Base-by-base conservation (phyloP, 345 rosid species). In the Cardamine chenopodiifolia region DNA sequence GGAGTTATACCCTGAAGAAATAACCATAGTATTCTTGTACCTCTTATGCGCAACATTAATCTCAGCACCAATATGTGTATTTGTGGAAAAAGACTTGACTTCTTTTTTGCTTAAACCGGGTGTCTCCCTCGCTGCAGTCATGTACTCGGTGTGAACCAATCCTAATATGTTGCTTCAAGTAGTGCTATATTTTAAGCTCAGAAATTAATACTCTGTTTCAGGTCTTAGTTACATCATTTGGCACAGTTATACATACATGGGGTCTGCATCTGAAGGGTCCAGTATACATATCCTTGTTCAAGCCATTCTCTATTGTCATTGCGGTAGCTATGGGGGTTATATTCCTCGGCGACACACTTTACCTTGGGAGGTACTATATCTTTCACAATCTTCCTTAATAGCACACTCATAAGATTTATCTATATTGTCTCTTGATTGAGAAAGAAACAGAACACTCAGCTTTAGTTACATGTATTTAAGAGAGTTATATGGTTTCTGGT, bases 181-280 rank as follows among this genome's bases (percentile, higher is more conserved):
- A 42, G 9, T 12, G 42, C 26, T 20, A 32, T 20, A 1, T 28
- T 42, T 11, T 14, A 56, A 34, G 29, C 34, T 57, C 28, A 44
- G 40, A 26, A 23, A 44, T 23, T 20, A 59, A 69, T 15, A 19
- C 39, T 59, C 26, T 42, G 28, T 39, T 56, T 44, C 49, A 78
- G 80, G 84, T 34, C 15, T 25, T 71, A 18, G 63, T 70, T 28
- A 22, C 59, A 39, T 45, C 64, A 17, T 47, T 80, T 1, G 42
- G 58, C 53, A 2, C 39, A 22, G 55, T 59, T 26, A 69, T 67
- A 32, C 83, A 82, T 58, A 52, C 82, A 26, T 78, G 83, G 82
- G 81, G 75, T 34, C 57, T 85, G 54, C 82, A 44, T 59, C 6
- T 76, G 71, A 81, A 81, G 17, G 88, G 86, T 20, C 84, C 86